Percentiles rank a stretch among this genome's conserved stretches.
phyloP scores from a whole-genome alignment of 805 yeast species.

The Ogataea pignaliae region DNA sequence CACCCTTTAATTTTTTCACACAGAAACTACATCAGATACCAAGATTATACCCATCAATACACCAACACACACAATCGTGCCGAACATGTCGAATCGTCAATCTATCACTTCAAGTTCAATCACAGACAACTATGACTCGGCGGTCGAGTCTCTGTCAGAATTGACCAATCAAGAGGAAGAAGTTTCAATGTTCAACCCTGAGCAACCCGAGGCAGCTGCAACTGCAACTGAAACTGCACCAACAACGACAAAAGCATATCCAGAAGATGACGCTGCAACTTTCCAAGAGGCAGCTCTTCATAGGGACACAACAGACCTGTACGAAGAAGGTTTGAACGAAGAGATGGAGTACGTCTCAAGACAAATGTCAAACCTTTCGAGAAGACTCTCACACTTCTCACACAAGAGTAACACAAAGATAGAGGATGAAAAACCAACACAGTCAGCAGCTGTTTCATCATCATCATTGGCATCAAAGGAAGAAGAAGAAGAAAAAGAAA shows the following conservation, averaged over 20 bases:
- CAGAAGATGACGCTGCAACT: constrained; percentile 5
- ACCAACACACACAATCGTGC: no score
- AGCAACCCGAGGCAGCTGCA: no score
- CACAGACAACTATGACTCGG: constrained; percentile 8
- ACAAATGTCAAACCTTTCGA: constrained; percentile 15
- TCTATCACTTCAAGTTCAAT: background rate
- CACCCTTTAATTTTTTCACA: no score
- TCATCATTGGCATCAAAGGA: constrained; percentile 7
- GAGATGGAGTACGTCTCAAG: constrained; percentile 22
- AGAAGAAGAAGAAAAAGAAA: constrained; percentile 22
- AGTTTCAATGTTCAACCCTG: background rate
- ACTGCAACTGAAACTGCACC: no score
- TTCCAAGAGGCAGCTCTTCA: constrained; percentile 8
- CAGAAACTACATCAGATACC: no score
- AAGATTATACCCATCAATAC: no score
- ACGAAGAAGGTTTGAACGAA: constrained; percentile 18
- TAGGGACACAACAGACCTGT: constrained; percentile 12
- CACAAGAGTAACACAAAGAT: constrained; percentile 6
- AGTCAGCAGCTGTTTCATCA: background rate
- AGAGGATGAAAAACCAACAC: constrained; percentile 3
- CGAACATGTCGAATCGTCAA: background rate
- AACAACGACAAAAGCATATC: background rate
- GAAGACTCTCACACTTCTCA: constrained; percentile 8
- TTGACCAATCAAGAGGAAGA: background rate
- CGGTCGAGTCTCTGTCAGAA: constrained; percentile 7